phyloP scores from a whole-genome alignment of 1,284 basidiomycete genomes.

The Bjerkandera adusta region DNA sequence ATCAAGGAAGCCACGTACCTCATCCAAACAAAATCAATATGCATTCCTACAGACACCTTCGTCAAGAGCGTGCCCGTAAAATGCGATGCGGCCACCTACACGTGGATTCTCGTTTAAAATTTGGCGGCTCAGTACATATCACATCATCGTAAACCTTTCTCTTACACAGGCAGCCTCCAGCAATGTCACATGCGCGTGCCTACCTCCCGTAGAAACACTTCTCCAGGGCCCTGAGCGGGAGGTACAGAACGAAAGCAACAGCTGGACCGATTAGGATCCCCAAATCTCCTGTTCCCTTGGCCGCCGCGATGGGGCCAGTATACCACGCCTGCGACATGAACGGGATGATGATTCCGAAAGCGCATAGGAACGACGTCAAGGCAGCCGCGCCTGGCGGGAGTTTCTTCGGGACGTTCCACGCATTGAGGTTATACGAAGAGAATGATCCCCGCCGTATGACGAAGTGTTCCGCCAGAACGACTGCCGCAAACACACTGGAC shows the following conservation, averaged over 20 bases:
- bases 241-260: constrained; percentile 40
- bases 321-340: constrained; percentile 66
- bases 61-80: no score
- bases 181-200: no score
- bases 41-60: no score
- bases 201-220: constrained; percentile 12
- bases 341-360: constrained; percentile 52
- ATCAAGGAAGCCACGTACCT: no score
- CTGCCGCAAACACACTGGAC: constrained; percentile 50
- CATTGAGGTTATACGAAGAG: constrained; percentile 32
- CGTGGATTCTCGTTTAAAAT: no score
- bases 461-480: constrained; percentile 57
- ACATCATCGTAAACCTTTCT: no score
- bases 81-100: no score
- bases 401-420: constrained; percentile 37
- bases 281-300: constrained; percentile 56
- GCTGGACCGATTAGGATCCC: constrained; percentile 49
- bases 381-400: constrained; percentile 51
- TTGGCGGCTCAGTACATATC: no score
- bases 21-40: no score
- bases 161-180: no score
- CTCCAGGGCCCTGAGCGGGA: constrained; percentile 39
- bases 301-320: constrained; percentile 42
- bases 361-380: constrained; percentile 44
- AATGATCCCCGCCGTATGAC: constrained; percentile 46